phyloP scores from a whole-genome alignment of 1,139 yeast genomes.

The Geotrichum bryndzae region DNA sequence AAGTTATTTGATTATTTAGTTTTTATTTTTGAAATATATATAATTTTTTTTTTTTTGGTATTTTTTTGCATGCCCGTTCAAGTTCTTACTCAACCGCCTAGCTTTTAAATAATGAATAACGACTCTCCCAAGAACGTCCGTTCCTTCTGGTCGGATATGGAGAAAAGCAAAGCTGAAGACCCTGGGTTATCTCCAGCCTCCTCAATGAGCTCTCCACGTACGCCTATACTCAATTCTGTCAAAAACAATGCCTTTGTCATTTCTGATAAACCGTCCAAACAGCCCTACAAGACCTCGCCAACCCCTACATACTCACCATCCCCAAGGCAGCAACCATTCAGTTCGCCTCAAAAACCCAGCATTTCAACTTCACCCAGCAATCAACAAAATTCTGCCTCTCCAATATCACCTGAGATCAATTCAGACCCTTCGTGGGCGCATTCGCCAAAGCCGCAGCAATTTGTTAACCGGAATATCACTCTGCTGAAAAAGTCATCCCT shows the following conservation, averaged over 20 bases:
- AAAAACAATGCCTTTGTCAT: slow-evolving; percentile 23
- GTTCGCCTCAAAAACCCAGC: neutral
- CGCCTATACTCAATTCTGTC: slow-evolving; percentile 13
- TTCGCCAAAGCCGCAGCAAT: neutral
- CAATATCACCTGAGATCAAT: neutral
- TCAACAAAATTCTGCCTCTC: neutral
- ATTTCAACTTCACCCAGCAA: neutral
- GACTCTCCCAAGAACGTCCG: slow-evolving; percentile 25
- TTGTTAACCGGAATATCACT: neutral
- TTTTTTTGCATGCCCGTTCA: neutral
- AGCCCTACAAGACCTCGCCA: neutral
- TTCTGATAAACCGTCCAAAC: slow-evolving; percentile 17
- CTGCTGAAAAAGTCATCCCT: slow-evolving; percentile 22
- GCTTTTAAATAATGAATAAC: neutral
- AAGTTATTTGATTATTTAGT: neutral
- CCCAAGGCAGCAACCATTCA: slow-evolving; percentile 1
- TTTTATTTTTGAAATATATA: too few relatives aligned
- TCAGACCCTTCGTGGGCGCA: neutral
- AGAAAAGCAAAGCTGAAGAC: slow-evolving; percentile 21
- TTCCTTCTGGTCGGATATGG: slow-evolving; percentile 32
- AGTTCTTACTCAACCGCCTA: neutral
- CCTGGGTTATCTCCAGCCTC: slow-evolving; percentile 19
- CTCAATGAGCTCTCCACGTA: slow-evolving; percentile 11
- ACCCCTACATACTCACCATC: neutral
- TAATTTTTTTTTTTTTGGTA: neutral